These are phyloP conservation scores for Candida ulmi DNA, from an alignment of 805 yeast species.

Conservation along the genomic window DNA sequence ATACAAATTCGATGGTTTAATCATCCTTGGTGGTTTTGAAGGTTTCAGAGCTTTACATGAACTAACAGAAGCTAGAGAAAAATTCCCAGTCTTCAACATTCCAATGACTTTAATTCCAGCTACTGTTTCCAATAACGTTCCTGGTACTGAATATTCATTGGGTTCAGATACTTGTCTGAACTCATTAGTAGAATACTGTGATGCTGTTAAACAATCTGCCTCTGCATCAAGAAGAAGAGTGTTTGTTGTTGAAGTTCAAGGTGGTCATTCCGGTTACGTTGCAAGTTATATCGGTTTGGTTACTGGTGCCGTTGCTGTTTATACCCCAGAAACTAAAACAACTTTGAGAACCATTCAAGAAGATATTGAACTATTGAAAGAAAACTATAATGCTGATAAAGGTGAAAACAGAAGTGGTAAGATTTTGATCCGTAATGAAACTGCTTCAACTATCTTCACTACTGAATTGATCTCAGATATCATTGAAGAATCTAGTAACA, in stretches of 20 bases:
- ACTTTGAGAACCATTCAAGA: constrained; percentile 61
- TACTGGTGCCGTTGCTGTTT: constrained; percentile 87
- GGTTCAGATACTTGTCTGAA: constrained; percentile 97
- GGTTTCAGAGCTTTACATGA: constrained; percentile 85
- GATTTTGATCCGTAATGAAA: constrained; percentile 75
- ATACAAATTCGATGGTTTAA: constrained; percentile 79
- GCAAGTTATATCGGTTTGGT: constrained; percentile 82
- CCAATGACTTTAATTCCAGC: constrained; percentile 95
- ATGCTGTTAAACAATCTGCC: constrained; percentile 90
- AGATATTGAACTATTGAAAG: constrained; percentile 67
- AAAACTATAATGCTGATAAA: constrained; percentile 62
- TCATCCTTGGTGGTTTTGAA: constrained; percentile 95
- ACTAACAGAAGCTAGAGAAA: constrained; percentile 66
- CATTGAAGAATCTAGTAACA: constrained; percentile 70
- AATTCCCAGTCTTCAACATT: constrained; percentile 87
- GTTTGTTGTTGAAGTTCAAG: constrained; percentile 96
- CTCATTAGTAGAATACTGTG: constrained; percentile 87
- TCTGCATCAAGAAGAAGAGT: constrained; percentile 91
- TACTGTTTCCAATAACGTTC: constrained; percentile 94
- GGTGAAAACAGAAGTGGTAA: constrained; percentile 85
- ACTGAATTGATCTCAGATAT: constrained; percentile 81
- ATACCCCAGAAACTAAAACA: constrained; percentile 84
- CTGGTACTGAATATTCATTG: constrained; percentile 96
- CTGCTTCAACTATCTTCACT: constrained; percentile 76
- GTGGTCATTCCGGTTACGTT: constrained; percentile 93